Evolutionary conservation across 495 filamentous ascomycete genomes (phyloP).

Genomic region (Lasiosphaeria hispida): DNA sequence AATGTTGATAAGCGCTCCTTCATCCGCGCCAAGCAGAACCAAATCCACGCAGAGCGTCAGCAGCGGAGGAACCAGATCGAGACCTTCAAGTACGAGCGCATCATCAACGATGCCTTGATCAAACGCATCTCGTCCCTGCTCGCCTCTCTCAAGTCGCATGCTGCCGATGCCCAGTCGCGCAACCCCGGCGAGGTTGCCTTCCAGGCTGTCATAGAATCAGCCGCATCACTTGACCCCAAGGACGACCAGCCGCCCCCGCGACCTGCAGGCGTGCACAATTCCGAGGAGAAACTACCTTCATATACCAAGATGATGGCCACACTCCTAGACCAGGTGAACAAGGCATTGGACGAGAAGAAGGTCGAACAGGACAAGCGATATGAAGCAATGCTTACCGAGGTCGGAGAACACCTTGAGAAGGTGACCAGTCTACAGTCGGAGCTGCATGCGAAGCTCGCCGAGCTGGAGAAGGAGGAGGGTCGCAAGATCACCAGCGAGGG

Average conservation of each 20-base stretch:
- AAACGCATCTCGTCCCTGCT: slow-evolving; percentile 78
- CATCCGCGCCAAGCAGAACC: slow-evolving; percentile 95
- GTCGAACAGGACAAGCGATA: slow-evolving; percentile 56
- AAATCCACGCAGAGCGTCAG: slow-evolving; percentile 86
- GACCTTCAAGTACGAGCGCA: slow-evolving; percentile 87
- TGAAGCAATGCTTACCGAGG: slow-evolving; percentile 69
- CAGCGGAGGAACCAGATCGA: slow-evolving; percentile 84
- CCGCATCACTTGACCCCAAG: slow-evolving; percentile 52
- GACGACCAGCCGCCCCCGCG: slow-evolving; percentile 74
- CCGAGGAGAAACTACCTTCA: slow-evolving; percentile 69
- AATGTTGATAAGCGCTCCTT: slow-evolving; percentile 99
- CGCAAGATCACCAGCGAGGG: slow-evolving; percentile 92
- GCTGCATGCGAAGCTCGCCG: slow-evolving; percentile 65
- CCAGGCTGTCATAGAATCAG: slow-evolving; percentile 77
- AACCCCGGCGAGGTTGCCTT: slow-evolving; percentile 82
- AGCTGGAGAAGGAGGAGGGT: slow-evolving; percentile 82
- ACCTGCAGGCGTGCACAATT: slow-evolving; percentile 69
- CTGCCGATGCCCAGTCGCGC: slow-evolving; percentile 57
- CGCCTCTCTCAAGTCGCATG: slow-evolving; percentile 63
- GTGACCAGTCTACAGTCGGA: slow-evolving; percentile 75
- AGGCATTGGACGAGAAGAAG: slow-evolving; percentile 70
- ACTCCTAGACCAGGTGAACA: slow-evolving; percentile 90
- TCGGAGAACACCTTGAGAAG: slow-evolving; percentile 71
- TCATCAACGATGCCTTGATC: slow-evolving; percentile 88
- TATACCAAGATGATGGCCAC: slow-evolving; percentile 96